A percentile compares a stretch with the other conserved stretches of the same genome.
Conservation (phyloP, 2,329 filamentous ascomycete genomes). For the Polychaeton citri region DNA sequence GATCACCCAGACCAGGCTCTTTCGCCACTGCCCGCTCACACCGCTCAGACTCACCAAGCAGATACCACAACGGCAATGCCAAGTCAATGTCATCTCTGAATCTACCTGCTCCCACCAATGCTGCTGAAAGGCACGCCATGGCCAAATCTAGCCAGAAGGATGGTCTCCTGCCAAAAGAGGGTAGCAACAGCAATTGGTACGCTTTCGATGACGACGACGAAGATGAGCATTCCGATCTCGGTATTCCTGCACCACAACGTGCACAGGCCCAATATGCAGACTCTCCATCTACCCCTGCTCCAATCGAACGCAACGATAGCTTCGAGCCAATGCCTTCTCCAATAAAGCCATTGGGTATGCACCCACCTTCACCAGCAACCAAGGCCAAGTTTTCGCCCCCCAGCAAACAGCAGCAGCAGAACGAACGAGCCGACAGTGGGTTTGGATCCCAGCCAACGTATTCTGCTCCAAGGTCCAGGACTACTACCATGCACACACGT, state of each 20-base stretch:
- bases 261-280: slow-evolving; percentile 1
- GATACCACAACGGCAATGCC: not conserved
- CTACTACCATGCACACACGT: not conserved
- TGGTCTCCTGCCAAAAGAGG: slow-evolving; percentile 17
- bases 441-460: not conserved
- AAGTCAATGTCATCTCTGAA: not conserved
- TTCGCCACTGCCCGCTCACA: slow-evolving; percentile 3
- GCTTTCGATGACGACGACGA: slow-evolving; percentile 18
- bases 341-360: not conserved
- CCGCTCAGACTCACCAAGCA: not conserved
- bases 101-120: not conserved
- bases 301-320: slow-evolving; percentile 5
- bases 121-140: slow-evolving; percentile 7
- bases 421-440: not conserved
- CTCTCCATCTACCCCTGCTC: slow-evolving; percentile 3
- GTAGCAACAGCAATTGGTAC: slow-evolving; percentile 37
- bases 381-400: not conserved
- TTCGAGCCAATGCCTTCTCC: slow-evolving; percentile 1
- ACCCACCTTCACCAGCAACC: not conserved
- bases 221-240: slow-evolving; percentile 12
- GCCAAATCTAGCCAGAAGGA: slow-evolving; percentile 19
- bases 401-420: not conserved
- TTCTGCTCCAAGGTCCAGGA: not conserved
- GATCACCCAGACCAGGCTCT: slow-evolving; percentile 9
- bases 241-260: slow-evolving; percentile 8